Evolutionary conservation across 371 early-diverging fungal genomes (phyloP).

Genomic region (Mortierella sp.): DNA sequence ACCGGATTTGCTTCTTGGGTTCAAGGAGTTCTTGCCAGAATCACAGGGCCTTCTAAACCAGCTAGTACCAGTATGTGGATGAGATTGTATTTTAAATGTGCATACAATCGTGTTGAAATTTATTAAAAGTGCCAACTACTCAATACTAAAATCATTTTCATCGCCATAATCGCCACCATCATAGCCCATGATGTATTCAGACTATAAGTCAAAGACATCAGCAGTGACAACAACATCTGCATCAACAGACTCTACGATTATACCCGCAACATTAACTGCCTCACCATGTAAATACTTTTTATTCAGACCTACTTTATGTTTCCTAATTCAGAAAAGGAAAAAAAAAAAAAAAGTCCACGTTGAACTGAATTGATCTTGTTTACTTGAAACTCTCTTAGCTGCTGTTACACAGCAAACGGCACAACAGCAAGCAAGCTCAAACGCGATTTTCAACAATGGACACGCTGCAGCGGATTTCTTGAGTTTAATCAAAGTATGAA

Average conservation of each 20-base stretch:
- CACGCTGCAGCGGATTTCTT: constrained; percentile 48
- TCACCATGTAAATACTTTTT: constrained; percentile 1
- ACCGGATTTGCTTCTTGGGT: constrained; percentile 50
- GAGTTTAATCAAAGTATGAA: constrained; percentile 47
- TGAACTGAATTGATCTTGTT: neutral
- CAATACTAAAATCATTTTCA: too few relatives aligned
- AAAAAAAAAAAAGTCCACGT: too few relatives aligned
- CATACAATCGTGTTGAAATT: neutral
- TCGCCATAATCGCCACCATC: neutral
- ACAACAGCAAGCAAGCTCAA: constrained; percentile 18
- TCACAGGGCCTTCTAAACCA: constrained; percentile 50
- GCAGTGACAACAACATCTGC: neutral
- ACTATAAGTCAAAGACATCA: neutral
- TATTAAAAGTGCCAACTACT: neutral
- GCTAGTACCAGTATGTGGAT: constrained; percentile 54
- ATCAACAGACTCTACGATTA: neutral
- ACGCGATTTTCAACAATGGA: constrained; percentile 22
- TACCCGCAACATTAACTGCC: constrained; percentile 4
- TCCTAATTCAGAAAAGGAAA: too few relatives aligned
- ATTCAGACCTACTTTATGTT: too few relatives aligned
- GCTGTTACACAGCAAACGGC: constrained; percentile 4
- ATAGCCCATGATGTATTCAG: constrained; percentile 56
- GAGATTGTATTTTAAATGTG: too few relatives aligned
- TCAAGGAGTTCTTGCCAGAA: constrained; percentile 56
- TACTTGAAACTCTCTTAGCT: neutral